phyloP scores from a whole-genome alignment of 148 eudicot genomes.

The Rhododendron henanense region DNA sequence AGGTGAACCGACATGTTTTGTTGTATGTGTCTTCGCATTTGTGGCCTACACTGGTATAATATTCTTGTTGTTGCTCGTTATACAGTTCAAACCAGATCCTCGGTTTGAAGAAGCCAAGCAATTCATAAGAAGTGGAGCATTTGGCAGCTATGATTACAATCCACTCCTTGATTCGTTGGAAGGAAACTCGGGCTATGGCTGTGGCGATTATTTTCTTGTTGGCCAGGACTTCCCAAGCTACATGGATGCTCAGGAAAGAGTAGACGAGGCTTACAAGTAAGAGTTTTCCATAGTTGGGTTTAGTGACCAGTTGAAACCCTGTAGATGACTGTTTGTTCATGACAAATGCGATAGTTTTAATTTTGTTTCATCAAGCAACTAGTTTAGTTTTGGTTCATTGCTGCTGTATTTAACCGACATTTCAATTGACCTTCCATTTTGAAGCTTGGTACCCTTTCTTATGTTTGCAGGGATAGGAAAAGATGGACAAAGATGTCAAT shows the following conservation, averaged over 20 bases:
- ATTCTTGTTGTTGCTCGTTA: conserved; percentile 11
- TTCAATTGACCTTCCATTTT: background rate
- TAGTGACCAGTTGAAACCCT: background rate
- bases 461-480: conserved; percentile 66
- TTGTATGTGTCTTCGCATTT: background rate
- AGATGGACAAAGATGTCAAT: conserved; percentile 95
- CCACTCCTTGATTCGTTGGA: conserved; percentile 94
- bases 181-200: conserved; percentile 86
- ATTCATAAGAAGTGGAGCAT: conserved; percentile 83
- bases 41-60: background rate
- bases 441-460: background rate
- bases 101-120: conserved; percentile 63
- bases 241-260: conserved; percentile 87
- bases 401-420: background rate
- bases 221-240: conserved; percentile 93
- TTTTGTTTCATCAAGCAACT: background rate
- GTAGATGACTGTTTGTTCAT: background rate
- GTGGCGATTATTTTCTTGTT: conserved; percentile 93
- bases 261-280: conserved; percentile 98
- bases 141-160: conserved; percentile 93
- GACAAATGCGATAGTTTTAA: background rate
- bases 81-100: conserved; percentile 93
- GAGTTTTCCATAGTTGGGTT: conserved; percentile 2
- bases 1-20: background rate
- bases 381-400: background rate